A percentile compares a stretch with the other conserved stretches of the same genome.
Evolutionary conservation across 139 green algal genomes (phyloP).

Genomic region (Chlamydomonas schloesseri): DNA sequence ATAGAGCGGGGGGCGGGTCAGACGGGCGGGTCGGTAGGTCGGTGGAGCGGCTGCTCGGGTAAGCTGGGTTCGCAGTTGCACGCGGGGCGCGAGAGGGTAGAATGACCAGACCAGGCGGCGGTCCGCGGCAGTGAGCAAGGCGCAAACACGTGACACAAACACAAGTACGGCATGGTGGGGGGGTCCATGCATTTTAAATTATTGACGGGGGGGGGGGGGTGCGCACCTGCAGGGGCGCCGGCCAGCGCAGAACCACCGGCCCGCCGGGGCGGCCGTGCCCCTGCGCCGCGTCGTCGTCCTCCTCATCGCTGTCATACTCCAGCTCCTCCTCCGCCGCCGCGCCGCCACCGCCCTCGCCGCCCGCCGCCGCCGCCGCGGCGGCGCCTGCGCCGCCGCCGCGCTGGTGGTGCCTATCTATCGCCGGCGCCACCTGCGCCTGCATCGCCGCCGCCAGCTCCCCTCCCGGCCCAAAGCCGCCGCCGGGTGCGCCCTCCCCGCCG

Average conservation of each 20-base stretch:
- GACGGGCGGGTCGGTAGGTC: background rate
- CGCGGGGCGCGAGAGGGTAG: no score
- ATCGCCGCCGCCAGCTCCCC: slow-evolving; percentile 7
- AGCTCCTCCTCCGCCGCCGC: background rate
- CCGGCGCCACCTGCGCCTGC: background rate
- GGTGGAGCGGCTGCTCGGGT: background rate
- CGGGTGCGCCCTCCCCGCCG: background rate
- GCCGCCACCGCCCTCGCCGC: no score
- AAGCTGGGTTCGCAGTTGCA: no score
- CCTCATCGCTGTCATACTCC: background rate
- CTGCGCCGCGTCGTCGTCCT: background rate
- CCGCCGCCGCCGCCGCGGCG: no score
- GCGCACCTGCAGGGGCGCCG: slow-evolving; percentile 19
- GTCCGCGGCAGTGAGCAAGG: no score
- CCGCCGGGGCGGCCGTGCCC: background rate
- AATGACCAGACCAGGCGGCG: no score
- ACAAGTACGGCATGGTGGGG: no score
- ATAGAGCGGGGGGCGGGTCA: no score
- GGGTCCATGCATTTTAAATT: no score
- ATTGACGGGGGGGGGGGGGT: no score
- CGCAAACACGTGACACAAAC: no score
- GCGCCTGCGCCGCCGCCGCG: background rate
- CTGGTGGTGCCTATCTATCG: background rate
- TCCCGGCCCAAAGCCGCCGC: background rate
- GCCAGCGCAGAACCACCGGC: slow-evolving; percentile 8